Evolutionary conservation across 2,329 filamentous ascomycete species (phyloP), one percentile per base, ranked within the genome.

Genomic region (Xylaria sp.): DNA sequence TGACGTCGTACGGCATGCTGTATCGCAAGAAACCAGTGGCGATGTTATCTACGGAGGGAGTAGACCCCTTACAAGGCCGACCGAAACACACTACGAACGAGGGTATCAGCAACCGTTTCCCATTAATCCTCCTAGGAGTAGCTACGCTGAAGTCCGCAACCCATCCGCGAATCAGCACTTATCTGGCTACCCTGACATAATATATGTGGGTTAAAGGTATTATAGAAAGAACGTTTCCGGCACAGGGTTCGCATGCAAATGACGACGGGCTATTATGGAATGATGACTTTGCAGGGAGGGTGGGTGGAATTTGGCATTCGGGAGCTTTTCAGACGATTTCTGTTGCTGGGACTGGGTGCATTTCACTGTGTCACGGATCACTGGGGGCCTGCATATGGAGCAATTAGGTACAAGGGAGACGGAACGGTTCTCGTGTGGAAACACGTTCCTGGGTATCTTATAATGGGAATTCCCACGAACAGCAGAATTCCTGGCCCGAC

Each of bases 151-250:
- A 50, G 57, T 52, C 4, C 59, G 61, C n/a, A 61, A 47, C 37
- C 54, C 62, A 10, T 61, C 63, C 3, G 37, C 65, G 57, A 59
- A 58, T 35, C 62, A 63, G 47, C 55, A 64, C 16, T 34, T 59
- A n/a, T 62, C 56, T 16, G 61, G 66, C 46, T 64, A 57, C 30
- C 65, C 59, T 52, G 63, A 66, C 49, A 59, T 69, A 39, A 59
- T 71, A 44, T 67, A 65, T 59, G 65, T 69, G 18, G 68, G 68
- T 48, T 67, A 55, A 63, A 39, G 46, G 37, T 46, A 37, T 39
- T 39, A 39, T 39, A 44, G 30, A 42, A 44, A 19, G n/a, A 9
- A 34, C 55, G 4, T 16, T 51, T 52, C 42, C 16, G 56, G 42
- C 51, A 59, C 37, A 54, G 11, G 18, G 18, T 37, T 49, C 54